These are phyloP conservation scores for Hysterangium stoloniferum DNA, from an alignment of 768 basidiomycete species.

Conservation along the genomic window DNA sequence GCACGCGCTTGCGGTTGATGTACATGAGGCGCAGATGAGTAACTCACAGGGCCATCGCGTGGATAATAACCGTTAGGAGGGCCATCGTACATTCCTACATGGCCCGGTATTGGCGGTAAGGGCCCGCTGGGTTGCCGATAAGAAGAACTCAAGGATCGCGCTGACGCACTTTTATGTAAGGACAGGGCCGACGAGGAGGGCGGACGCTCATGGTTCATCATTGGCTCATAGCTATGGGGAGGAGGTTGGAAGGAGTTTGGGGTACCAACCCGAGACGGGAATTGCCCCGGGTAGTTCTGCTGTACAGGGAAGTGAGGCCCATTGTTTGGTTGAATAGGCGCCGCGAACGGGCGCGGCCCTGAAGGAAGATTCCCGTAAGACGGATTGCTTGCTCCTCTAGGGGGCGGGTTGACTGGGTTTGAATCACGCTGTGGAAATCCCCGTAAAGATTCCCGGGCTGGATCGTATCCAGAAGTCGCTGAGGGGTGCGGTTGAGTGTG, in stretches of 20 bases:
- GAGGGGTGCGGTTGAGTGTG: not conserved
- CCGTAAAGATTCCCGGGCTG: too few species aligned
- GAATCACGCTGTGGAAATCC: not conserved
- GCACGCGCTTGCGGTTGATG: constrained; percentile 34
- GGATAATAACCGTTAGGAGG: constrained; percentile 16
- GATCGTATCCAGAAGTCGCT: not conserved
- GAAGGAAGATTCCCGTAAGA: not conserved
- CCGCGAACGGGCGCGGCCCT: not conserved
- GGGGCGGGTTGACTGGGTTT: constrained; percentile 13
- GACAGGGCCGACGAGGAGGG: constrained; percentile 6
- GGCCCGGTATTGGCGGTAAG: constrained; percentile 31
- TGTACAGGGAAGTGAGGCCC: not conserved
- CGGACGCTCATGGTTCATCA: not conserved
- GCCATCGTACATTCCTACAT: constrained; percentile 25
- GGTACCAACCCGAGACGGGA: not conserved
- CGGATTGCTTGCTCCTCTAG: constrained; percentile 11
- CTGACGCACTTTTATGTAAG: constrained; percentile 47
- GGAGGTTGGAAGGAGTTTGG: not conserved
- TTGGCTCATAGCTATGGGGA: not conserved
- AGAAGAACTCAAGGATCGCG: constrained; percentile 50
- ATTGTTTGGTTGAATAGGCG: not conserved
- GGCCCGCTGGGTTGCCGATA: constrained; percentile 28
- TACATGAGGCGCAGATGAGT: constrained; percentile 16
- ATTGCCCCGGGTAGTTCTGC: not conserved
- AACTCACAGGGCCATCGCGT: constrained; percentile 23